Base-by-base conservation (phyloP, 2,329 filamentous ascomycete genomes). In the Calonectria montana region DNA sequence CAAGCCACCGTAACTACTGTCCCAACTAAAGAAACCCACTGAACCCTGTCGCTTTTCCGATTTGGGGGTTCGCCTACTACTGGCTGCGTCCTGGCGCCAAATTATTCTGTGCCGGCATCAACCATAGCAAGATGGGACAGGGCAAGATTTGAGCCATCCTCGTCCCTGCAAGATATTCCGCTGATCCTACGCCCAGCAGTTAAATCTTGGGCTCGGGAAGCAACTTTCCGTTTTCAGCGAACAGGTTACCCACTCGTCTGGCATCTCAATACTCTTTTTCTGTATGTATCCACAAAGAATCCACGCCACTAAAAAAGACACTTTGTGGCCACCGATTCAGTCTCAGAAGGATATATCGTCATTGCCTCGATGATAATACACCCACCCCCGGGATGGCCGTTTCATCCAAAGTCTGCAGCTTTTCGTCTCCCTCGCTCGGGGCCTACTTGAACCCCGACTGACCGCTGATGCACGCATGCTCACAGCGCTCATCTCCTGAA, bases 301-400 rank as follows among this genome's bases (percentile, higher is more conserved):
- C 64, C 69, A 71, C 64, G 57, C 67, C 48, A 64, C 69, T 59
- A 64, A 71, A 67, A 71, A 67, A 63, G 69, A 55, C 53, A 50
- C 68, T 57, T 70, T 31, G 27, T 39, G 43, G 47, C 43, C 47
- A 59, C 65, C 66, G 68, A 67, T 71, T 67, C 64, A 64, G 47
- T 55, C 47, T 62, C 48, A 41, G 68, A 71, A 64, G 69, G 69
- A 63, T 67, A 67, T 67, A 71, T 67, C 64, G 64, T 70, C 69
- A 63, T 71, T 59, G 39, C 55, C 64, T 61, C 69, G 59, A 63
- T 25, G 23, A 35, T 35, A 39, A 59, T 59, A 70, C 63, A 70
- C 59, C 13, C 57, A 62, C 63, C 69, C 69, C 64, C 35, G 64
- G 45, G 57, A 66, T 61, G 35, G 64, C 69, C 64, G 69, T 71